Evolutionary conservation across 164 flowering plant species (phyloP).

Genomic region (Aristolochia fimbriata): DNA sequence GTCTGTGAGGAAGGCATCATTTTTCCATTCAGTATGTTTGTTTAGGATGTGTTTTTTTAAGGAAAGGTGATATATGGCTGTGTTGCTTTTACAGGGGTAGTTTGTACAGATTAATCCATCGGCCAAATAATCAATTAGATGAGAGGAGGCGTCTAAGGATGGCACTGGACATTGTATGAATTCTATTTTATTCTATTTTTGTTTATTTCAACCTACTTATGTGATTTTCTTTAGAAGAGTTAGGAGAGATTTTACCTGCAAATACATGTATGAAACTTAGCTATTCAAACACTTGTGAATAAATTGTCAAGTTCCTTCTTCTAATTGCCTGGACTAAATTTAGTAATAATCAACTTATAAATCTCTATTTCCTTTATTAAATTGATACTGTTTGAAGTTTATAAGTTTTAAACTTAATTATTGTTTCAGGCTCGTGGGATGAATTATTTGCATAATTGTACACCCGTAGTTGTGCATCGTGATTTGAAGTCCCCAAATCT

Average conservation of each 20-base stretch:
- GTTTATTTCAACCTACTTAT: background rate
- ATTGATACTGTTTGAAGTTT: too few relatives aligned
- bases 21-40: too few relatives aligned
- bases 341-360: too few relatives aligned
- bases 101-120: slow-evolving; percentile 78
- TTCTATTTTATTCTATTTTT: background rate
- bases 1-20: too few relatives aligned
- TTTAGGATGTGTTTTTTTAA: background rate
- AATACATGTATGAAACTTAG: too few relatives aligned
- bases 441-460: slow-evolving; percentile 88
- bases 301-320: too few relatives aligned
- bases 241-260: too few relatives aligned
- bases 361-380: too few relatives aligned
- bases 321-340: too few relatives aligned
- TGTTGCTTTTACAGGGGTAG: slow-evolving; percentile 66
- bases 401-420: too few relatives aligned
- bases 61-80: slow-evolving; percentile 14
- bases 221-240: too few relatives aligned
- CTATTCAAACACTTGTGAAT: too few relatives aligned
- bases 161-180: slow-evolving; percentile 84
- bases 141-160: slow-evolving; percentile 75
- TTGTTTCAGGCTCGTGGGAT: slow-evolving; percentile 88
- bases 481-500: slow-evolving; percentile 97
- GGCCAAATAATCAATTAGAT: slow-evolving; percentile 84
- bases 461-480: slow-evolving; percentile 84